phyloP scores from a whole-genome alignment of 2,329 filamentous ascomycete species.

The Reticulascus tulasneorum region DNA sequence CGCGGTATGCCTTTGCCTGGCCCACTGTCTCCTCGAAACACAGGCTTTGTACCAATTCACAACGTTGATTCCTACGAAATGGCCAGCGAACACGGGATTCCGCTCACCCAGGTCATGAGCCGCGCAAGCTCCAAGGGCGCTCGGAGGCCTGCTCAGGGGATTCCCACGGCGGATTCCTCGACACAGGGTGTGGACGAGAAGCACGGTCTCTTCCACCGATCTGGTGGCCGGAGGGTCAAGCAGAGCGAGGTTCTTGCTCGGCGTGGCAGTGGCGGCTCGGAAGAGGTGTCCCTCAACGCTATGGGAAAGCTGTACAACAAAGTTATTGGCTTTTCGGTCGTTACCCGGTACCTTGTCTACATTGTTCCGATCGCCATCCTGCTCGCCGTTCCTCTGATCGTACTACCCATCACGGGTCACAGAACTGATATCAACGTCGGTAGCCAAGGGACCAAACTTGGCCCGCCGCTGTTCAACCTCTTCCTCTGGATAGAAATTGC shows the following conservation, averaged over 20 bases:
- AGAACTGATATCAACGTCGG: slow-evolving; percentile 34
- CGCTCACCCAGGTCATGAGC: slow-evolving; percentile 52
- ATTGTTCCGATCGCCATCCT: slow-evolving; percentile 59
- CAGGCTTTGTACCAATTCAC: slow-evolving; percentile 41
- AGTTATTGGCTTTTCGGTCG: slow-evolving; percentile 58
- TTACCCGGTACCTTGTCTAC: slow-evolving; percentile 66
- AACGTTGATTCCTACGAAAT: slow-evolving; percentile 25
- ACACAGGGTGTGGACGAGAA: slow-evolving; percentile 40
- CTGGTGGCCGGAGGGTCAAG: slow-evolving; percentile 49
- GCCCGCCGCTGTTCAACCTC: slow-evolving; percentile 53
- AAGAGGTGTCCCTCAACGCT: slow-evolving; percentile 56
- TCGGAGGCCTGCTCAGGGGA: slow-evolving; percentile 39
- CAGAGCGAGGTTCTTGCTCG: slow-evolving; percentile 37
- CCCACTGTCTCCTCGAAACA: slow-evolving; percentile 32
- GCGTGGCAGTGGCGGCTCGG: slow-evolving; percentile 39
- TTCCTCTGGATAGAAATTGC: slow-evolving; percentile 68
- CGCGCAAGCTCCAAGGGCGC: slow-evolving; percentile 51
- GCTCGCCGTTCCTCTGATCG: slow-evolving; percentile 58
- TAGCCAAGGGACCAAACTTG: slow-evolving; percentile 24
- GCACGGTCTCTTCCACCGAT: slow-evolving; percentile 35
- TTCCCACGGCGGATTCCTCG: slow-evolving; percentile 28
- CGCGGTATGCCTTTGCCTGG: slow-evolving; percentile 15
- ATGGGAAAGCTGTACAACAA: slow-evolving; percentile 64
- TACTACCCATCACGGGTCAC: slow-evolving; percentile 44
- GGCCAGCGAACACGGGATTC: slow-evolving; percentile 43